Percentiles rank a stretch among this genome's conserved stretches.
These are phyloP conservation scores for Scedosporium aurantiacum DNA, from an alignment of 2,329 filamentous ascomycete species.

Conservation along the genomic window DNA sequence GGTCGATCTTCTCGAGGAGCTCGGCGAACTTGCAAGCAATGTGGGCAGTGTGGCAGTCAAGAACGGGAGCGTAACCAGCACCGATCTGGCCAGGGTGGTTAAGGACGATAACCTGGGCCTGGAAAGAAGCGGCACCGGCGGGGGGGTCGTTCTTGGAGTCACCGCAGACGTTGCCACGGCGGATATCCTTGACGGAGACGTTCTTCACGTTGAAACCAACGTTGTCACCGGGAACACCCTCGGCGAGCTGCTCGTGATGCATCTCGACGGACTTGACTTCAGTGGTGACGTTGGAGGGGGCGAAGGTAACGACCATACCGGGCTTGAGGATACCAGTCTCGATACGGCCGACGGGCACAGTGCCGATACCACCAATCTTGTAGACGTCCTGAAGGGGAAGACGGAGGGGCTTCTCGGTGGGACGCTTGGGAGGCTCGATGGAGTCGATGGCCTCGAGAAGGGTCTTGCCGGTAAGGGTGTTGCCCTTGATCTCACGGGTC, in stretches of 20 bases:
- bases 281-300: slow-evolving; percentile 97
- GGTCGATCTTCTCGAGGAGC: slow-evolving; percentile 99
- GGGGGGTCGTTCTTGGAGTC: slow-evolving; percentile 99
- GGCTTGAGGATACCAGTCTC: slow-evolving; percentile 96
- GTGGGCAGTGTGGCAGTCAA: slow-evolving; percentile 99
- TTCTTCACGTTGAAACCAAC: slow-evolving; percentile 99
- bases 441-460: slow-evolving; percentile 97
- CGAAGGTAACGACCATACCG: slow-evolving; percentile 94
- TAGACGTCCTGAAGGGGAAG: slow-evolving; percentile 99
- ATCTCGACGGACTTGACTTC: slow-evolving; percentile 99
- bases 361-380: slow-evolving; percentile 99
- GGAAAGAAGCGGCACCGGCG: slow-evolving; percentile 81
- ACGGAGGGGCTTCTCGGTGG: slow-evolving; percentile 98
- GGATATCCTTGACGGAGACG: slow-evolving; percentile 99
- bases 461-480: slow-evolving; percentile 86
- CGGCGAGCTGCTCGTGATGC: slow-evolving; percentile 97
- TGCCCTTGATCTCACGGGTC: slow-evolving; percentile 83
- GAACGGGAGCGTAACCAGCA: slow-evolving; percentile 96
- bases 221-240: slow-evolving; percentile 99
- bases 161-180: slow-evolving; percentile 99
- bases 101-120: slow-evolving; percentile 99
- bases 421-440: slow-evolving; percentile 86
- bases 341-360: slow-evolving; percentile 99
- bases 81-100: slow-evolving; percentile 99
- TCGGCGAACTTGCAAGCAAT: slow-evolving; percentile 99